Conservation (phyloP, 768 basidiomycete species). For the Naganishia antarctica region DNA sequence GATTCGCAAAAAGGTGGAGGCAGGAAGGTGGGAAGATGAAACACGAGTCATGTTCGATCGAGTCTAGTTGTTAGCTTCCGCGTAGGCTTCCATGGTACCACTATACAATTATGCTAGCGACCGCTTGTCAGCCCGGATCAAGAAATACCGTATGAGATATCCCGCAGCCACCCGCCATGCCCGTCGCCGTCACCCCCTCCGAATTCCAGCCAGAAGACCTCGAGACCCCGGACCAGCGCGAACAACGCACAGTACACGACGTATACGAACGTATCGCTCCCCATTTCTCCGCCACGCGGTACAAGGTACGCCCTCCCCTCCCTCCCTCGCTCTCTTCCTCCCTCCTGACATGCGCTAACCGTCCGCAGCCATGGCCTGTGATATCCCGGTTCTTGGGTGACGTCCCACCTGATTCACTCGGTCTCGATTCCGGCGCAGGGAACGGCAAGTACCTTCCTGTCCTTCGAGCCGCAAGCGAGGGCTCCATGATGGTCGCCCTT, state of each 20-base stretch:
- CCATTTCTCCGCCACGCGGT: constrained; percentile 50
- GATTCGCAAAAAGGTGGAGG: constrained; percentile 9
- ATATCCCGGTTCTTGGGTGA: constrained; percentile 68
- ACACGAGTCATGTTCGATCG: constrained; percentile 8
- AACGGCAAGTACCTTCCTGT: constrained; percentile 91
- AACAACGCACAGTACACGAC: constrained; percentile 45
- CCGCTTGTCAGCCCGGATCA: too few species aligned
- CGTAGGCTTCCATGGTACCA: too few species aligned
- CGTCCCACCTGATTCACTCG: constrained; percentile 71
- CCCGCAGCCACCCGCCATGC: background rate
- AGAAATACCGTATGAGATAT: too few species aligned
- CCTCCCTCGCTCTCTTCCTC: background rate
- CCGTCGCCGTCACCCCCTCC: constrained; percentile 17
- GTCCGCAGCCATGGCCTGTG: constrained; percentile 76
- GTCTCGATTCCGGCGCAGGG: constrained; percentile 90
- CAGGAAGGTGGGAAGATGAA: background rate
- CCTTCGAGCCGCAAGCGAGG: constrained; percentile 58
- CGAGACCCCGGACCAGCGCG: constrained; percentile 31
- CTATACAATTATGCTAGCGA: too few species aligned
- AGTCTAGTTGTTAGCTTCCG: background rate
- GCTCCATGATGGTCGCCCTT: constrained; percentile 71
- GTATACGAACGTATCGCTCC: constrained; percentile 49
- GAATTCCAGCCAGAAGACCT: constrained; percentile 9
- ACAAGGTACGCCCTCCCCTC: constrained; percentile 39
- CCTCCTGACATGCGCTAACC: too few species aligned